phyloP scores from a whole-genome alignment of 2,329 filamentous ascomycete genomes.

The Fusarium pseudonygamai region DNA sequence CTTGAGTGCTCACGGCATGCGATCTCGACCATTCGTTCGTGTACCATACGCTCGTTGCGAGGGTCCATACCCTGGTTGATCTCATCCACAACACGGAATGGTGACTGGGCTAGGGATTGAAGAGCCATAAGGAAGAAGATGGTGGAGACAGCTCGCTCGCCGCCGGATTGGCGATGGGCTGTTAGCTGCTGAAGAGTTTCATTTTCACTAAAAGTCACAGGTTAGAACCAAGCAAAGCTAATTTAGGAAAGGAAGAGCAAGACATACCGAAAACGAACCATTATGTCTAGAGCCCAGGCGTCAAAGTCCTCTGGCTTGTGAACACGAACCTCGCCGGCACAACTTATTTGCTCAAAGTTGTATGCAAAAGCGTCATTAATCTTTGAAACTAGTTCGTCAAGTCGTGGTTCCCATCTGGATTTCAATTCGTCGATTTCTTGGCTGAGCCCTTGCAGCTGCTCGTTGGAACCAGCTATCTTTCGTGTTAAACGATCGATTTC shows the following conservation, averaged over 20 bases:
- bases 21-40: conserved; percentile 98
- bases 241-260: not conserved
- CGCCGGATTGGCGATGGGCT: conserved; percentile 93
- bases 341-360: conserved; percentile 94
- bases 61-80: conserved; percentile 99
- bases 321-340: conserved; percentile 88
- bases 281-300: conserved; percentile 91
- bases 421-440: conserved; percentile 72
- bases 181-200: conserved; percentile 87
- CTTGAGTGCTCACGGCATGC: conserved; percentile 84
- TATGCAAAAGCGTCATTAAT: conserved; percentile 93
- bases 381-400: conserved; percentile 79
- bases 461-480: conserved; percentile 64
- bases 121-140: conserved; percentile 99
- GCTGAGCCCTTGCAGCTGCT: conserved; percentile 64
- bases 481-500: conserved; percentile 73
- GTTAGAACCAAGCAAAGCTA: not conserved
- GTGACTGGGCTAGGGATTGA: conserved; percentile 90
- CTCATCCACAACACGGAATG: conserved; percentile 98
- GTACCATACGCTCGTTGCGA: conserved; percentile 96
- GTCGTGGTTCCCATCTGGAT: conserved; percentile 80
- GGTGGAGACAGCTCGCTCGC: conserved; percentile 94
- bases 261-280: conserved; percentile 88
- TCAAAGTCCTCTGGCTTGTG: conserved; percentile 95
- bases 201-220: conserved; percentile 65